A percentile compares a stretch with the other conserved stretches of the same genome.
Evolutionary conservation across 257 asterid species (phyloP).

Genomic region (Schizonepeta tenuifolia): DNA sequence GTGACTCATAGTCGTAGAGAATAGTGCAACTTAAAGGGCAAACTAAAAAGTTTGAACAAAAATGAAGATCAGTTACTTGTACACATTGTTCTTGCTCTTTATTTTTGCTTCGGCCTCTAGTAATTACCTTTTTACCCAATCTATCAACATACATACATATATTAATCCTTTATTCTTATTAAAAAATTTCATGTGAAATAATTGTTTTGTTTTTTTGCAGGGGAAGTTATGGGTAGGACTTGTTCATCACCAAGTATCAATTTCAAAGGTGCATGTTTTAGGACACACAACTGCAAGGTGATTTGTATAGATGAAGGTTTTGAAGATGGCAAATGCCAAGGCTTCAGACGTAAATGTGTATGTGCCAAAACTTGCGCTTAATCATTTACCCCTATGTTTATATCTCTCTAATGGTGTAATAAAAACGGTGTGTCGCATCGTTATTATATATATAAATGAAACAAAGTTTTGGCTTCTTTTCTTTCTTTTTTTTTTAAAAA

Average conservation of each 20-base stretch:
- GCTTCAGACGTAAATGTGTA: conserved; percentile 4
- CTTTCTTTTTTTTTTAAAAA: too few relatives aligned
- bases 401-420: background rate
- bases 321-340: conserved; percentile 21
- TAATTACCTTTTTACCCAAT: background rate
- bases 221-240: background rate
- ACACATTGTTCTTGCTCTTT: background rate
- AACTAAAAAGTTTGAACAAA: background rate
- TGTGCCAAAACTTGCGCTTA: conserved; percentile 13
- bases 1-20: background rate
- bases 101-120: conserved; percentile 10
- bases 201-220: conserved; percentile 17
- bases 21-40: background rate
- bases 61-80: background rate
- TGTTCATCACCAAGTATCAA: conserved; percentile 14
- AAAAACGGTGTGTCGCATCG: background rate
- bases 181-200: background rate
- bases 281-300: conserved; percentile 3
- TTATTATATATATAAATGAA: background rate
- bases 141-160: background rate
- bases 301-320: conserved; percentile 18
- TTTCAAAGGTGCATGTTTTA: conserved; percentile 3
- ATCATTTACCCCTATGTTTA: background rate
- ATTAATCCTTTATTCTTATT: background rate
- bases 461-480: too few relatives aligned